A percentile compares a stretch with the other conserved stretches of the same genome.
These are phyloP conservation scores for Hyaloscypha variabilis DNA, from an alignment of 495 filamentous ascomycete species.

Conservation along the genomic window DNA sequence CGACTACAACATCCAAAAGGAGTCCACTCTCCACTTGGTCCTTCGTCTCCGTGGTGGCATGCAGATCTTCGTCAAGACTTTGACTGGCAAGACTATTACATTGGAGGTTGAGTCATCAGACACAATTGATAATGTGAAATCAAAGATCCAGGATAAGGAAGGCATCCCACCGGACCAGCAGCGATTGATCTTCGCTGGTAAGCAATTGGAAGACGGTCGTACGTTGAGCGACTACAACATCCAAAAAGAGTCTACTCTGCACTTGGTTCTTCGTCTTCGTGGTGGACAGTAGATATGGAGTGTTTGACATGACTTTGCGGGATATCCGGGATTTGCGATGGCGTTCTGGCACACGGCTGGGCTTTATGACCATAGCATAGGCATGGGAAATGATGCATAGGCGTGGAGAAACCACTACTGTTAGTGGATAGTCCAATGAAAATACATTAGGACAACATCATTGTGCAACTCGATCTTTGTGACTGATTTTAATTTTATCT, in stretches of 20 bases:
- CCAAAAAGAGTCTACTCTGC: constrained; percentile 89
- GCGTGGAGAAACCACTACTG: neutral
- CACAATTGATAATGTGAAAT: constrained; percentile 92
- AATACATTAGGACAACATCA: constrained; percentile 11
- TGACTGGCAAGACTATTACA: constrained; percentile 92
- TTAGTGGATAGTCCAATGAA: constrained; percentile 24
- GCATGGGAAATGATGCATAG: constrained; percentile 19
- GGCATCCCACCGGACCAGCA: constrained; percentile 90
- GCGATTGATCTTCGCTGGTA: constrained; percentile 88
- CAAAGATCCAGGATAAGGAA: constrained; percentile 92
- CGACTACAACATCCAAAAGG: constrained; percentile 99
- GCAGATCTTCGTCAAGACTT: constrained; percentile 94
- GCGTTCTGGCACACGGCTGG: constrained; percentile 21
- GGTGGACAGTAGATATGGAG: constrained; percentile 65
- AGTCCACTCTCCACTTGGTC: constrained; percentile 95
- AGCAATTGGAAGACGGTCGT: constrained; percentile 86
- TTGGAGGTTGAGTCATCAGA: constrained; percentile 87
- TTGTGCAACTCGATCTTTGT: constrained; percentile 14
- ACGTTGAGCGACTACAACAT: constrained; percentile 92
- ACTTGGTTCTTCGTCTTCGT: constrained; percentile 86
- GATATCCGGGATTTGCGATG: constrained; percentile 37
- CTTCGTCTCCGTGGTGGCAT: constrained; percentile 97
- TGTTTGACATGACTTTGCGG: constrained; percentile 27
- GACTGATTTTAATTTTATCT: neutral
- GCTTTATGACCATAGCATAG: constrained; percentile 18